A percentile compares a stretch with the other conserved stretches of the same genome.
Evolutionary conservation across 2,329 filamentous ascomycete genomes (phyloP).

Genomic region (Hirsutella minnesotensis): DNA sequence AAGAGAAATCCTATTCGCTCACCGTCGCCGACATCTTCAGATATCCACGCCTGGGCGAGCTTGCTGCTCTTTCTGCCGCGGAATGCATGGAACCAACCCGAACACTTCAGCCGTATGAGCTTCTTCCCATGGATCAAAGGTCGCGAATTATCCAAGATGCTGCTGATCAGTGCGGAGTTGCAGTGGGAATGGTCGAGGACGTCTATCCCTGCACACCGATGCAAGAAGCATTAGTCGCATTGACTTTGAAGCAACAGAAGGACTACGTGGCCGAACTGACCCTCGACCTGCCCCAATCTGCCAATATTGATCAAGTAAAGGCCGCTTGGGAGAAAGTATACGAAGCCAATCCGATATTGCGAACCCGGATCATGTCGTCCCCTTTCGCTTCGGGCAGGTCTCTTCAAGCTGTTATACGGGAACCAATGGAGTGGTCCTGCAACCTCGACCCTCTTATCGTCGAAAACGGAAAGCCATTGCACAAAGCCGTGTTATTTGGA

Average conservation of each 20-base stretch:
- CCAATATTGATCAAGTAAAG: slow-evolving; percentile 11
- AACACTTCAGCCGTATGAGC: background rate
- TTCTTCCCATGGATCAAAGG: background rate
- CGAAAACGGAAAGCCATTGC: background rate
- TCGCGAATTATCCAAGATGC: background rate
- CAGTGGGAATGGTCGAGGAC: slow-evolving; percentile 17
- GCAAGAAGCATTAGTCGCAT: slow-evolving; percentile 25
- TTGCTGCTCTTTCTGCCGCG: background rate
- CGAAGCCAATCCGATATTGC: slow-evolving; percentile 17
- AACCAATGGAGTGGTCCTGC: slow-evolving; percentile 5
- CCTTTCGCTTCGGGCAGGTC: background rate
- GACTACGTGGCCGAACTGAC: slow-evolving; percentile 22
- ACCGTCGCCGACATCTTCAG: slow-evolving; percentile 2
- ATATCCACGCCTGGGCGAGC: background rate
- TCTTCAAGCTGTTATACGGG: slow-evolving; percentile 7
- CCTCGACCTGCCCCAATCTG: slow-evolving; percentile 9
- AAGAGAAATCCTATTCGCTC: background rate
- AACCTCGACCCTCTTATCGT: background rate
- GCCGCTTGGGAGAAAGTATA: slow-evolving; percentile 17
- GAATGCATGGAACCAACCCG: background rate
- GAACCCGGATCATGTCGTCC: slow-evolving; percentile 19
- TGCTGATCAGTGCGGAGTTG: background rate
- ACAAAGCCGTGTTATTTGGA: background rate
- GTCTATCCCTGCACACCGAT: slow-evolving; percentile 16
- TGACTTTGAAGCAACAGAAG: slow-evolving; percentile 18